Percentiles rank a stretch among this genome's conserved stretches.
Conservation (phyloP, 1,139 yeast species). For the Debaryomycetaceae sp. region DNA sequence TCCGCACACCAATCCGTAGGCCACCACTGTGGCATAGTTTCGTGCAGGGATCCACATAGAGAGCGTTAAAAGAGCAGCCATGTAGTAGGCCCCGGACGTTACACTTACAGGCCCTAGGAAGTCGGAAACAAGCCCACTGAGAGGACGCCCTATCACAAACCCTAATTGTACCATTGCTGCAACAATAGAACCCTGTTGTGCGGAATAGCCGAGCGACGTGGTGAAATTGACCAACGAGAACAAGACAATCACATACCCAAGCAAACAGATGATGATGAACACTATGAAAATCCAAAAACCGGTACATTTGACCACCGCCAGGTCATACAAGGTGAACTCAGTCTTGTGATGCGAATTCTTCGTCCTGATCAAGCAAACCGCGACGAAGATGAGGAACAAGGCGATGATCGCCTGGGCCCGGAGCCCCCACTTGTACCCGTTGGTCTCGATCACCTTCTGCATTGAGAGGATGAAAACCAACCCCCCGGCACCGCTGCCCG, state of each 20-base stretch:
- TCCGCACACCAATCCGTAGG: conserved; percentile 14
- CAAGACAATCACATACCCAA: conserved; percentile 35
- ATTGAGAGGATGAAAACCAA: conserved; percentile 25
- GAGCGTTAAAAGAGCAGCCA: conserved; percentile 36
- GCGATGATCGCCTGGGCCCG: conserved; percentile 30
- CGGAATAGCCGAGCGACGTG: conserved; percentile 22
- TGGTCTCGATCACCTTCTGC: conserved; percentile 21
- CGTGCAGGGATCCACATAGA: conserved; percentile 65
- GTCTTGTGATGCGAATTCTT: conserved; percentile 10
- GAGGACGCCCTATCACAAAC: conserved; percentile 32
- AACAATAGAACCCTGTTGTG: conserved; percentile 44
- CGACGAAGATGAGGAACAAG: conserved; percentile 23
- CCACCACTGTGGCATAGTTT: conserved; percentile 47
- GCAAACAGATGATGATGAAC: conserved; percentile 31
- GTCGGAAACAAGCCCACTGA: conserved; percentile 47
- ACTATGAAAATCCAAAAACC: conserved; percentile 27
- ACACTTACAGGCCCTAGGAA: conserved; percentile 43
- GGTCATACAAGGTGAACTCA: conserved; percentile 19
- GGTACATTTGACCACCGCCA: conserved; percentile 14
- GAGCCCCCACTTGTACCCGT: conserved; percentile 40
- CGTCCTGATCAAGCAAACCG: conserved; percentile 14
- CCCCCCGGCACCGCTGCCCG: conserved; percentile 45
- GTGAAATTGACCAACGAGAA: conserved; percentile 33
- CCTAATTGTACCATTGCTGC: conserved; percentile 50
- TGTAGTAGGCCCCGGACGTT: conserved; percentile 26